These are phyloP conservation scores for Aspergillus versicolor DNA, from an alignment of 2,329 filamentous ascomycete species.

Conservation along the genomic window DNA sequence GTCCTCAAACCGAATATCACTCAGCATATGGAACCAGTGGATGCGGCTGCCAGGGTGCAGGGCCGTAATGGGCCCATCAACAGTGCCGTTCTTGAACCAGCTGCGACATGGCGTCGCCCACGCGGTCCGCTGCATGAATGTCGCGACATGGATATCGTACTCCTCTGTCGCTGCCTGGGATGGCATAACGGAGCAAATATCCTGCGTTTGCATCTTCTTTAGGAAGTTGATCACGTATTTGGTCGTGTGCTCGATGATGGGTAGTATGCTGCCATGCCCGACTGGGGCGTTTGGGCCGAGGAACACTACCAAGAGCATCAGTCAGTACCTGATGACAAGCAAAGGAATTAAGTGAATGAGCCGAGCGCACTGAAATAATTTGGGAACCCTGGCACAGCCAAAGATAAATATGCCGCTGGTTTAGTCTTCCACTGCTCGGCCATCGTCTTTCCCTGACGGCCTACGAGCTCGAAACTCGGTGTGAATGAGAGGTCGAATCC, in stretches of 20 bases:
- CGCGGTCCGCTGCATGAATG: conserved; percentile 45
- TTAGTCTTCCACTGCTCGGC: conserved; percentile 18
- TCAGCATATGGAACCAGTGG: conserved; percentile 6
- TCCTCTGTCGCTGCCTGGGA: conserved; percentile 24
- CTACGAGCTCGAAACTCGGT: conserved; percentile 26
- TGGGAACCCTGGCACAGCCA: conserved; percentile 20
- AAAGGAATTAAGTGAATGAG: no score
- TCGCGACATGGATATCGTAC: conserved; percentile 31
- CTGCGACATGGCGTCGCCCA: neutral
- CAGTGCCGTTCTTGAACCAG: conserved; percentile 6
- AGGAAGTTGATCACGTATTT: conserved; percentile 51
- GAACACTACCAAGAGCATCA: conserved; percentile 23
- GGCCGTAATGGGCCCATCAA: conserved; percentile 1
- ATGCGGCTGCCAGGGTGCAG: neutral
- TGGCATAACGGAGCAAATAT: conserved; percentile 48
- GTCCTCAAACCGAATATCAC: conserved; percentile 1
- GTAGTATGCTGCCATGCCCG: conserved; percentile 53
- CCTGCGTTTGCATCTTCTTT: conserved; percentile 44
- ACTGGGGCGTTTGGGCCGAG: conserved; percentile 55
- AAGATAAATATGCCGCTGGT: conserved; percentile 27
- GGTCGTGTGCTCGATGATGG: conserved; percentile 53
- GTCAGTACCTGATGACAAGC: neutral
- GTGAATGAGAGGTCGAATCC: conserved; percentile 14
- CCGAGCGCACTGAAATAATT: conserved; percentile 23
- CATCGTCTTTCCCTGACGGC: conserved; percentile 6